These are phyloP conservation scores for Quercus variabilis DNA, from an alignment of 306 rosid species.

Conservation along the genomic window DNA sequence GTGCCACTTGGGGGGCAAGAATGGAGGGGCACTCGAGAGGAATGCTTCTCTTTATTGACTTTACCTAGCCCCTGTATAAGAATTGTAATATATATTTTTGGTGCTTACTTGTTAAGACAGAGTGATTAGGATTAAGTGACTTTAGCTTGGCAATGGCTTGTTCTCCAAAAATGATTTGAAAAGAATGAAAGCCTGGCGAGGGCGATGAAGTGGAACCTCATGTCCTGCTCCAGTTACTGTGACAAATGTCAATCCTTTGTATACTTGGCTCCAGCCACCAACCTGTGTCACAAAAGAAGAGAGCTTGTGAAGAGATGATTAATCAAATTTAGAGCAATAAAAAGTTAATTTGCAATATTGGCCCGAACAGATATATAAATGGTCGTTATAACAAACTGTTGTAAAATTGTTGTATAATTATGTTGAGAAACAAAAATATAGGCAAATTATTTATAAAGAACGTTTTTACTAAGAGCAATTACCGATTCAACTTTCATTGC, in stretches of 20 bases:
- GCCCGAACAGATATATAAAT: too few relatives aligned
- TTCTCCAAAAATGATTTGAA: conserved; percentile 85
- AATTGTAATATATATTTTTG: conserved; percentile 24
- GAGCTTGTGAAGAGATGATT: conserved; percentile 19
- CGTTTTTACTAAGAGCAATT: not conserved
- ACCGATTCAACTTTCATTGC: not conserved
- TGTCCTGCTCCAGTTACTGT: conserved; percentile 91
- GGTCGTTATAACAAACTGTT: not conserved
- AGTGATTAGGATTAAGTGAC: conserved; percentile 22
- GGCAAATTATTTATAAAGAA: not conserved
- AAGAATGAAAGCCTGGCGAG: conserved; percentile 80
- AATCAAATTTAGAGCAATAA: not conserved
- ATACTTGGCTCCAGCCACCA: conserved; percentile 93
- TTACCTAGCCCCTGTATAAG: conserved; percentile 12
- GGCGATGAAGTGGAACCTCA: conserved; percentile 91
- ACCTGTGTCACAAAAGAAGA: conserved; percentile 44
- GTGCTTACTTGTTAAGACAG: conserved; percentile 32
- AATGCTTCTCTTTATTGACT: conserved; percentile 50
- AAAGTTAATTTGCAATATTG: not conserved
- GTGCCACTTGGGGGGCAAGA: conserved; percentile 7
- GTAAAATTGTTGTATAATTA: not conserved
- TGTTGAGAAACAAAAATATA: not conserved
- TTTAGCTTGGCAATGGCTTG: conserved; percentile 62
- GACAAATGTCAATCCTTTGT: conserved; percentile 80
- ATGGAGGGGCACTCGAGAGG: conserved; percentile 50